phyloP scores from a whole-genome alignment of 495 filamentous ascomycete species.

The Penicillium canescens region DNA sequence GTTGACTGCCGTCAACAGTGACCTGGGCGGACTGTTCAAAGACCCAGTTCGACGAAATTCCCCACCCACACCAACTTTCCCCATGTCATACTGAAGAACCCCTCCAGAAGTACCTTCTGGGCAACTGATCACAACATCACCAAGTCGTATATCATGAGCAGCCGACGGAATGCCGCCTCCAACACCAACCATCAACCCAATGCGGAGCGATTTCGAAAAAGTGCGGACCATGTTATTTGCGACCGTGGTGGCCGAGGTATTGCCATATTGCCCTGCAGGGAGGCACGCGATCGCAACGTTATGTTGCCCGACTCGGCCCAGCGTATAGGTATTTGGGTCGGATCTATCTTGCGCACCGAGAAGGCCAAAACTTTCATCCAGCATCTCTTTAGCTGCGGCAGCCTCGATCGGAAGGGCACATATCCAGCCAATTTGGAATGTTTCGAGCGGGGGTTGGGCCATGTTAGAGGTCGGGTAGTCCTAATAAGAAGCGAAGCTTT shows the following conservation, averaged over 20 bases:
- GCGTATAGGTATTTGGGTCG: constrained; percentile 39
- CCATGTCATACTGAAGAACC: constrained; percentile 43
- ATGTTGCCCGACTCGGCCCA: constrained; percentile 44
- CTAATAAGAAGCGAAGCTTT: too few species aligned
- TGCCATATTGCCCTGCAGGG: constrained; percentile 40
- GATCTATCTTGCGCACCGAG: constrained; percentile 19
- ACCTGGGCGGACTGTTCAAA: background rate
- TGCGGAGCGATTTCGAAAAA: constrained; percentile 18
- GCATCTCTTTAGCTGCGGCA: constrained; percentile 31
- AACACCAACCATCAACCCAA: constrained; percentile 16
- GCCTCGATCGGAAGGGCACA: constrained; percentile 12
- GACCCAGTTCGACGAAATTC: background rate
- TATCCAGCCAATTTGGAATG: constrained; percentile 54
- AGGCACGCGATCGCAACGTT: constrained; percentile 44
- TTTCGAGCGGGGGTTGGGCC: constrained; percentile 25
- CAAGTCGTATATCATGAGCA: constrained; percentile 16
- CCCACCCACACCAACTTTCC: constrained; percentile 16
- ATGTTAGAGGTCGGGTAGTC: too few species aligned
- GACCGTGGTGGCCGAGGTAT: constrained; percentile 34
- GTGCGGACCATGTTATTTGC: constrained; percentile 37
- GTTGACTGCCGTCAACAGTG: background rate
- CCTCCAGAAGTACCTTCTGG: constrained; percentile 20
- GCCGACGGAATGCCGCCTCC: constrained; percentile 15
- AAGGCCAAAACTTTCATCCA: constrained; percentile 46
- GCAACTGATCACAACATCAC: constrained; percentile 23